Evolutionary conservation across 1,284 basidiomycete genomes (phyloP), one percentile per base, ranked within the genome.

Genomic region (Cerrena zonata): DNA sequence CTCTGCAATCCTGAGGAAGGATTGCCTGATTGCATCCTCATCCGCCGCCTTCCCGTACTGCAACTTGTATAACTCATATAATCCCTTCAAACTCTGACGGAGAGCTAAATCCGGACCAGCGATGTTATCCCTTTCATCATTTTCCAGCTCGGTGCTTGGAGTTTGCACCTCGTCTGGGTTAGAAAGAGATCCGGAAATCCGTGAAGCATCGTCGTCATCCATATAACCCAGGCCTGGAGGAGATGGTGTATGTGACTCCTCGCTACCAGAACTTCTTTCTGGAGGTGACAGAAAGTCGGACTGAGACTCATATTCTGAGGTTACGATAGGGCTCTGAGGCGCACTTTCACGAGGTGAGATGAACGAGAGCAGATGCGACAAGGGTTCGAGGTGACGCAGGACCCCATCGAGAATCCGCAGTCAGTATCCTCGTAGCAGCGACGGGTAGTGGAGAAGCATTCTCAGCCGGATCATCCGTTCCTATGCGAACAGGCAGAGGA

Each of bases 11-110:
- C 60, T 53, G 38, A 67, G 22, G 45, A 69, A 69, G 22, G 57
- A 47, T 18, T 55, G 57, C 50, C 51, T 56, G 24, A 50, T 54
- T 39, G 52, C 56, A 13, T 52, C 53, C 25, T 52, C 55, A 18
- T 48, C 52, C 15, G 37, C 48, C 10, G 27, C 40, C 50, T 52
- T 54, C 56, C 55, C 48, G 36, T 47, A 63, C 7, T 65, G 59
- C 42, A 65, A 55, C 52, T 67, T 74, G 80, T 80, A 84, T 23
- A 84, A 65, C 15, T 61, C 66, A 61, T 76, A 82, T 25, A 82
- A 56, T 5, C 76, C 75, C 38, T 70, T 69, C 42, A 83, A 70
- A 26, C 74, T 69, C 25, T 71, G 68, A 46, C 56, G 67, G 51
- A 70, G 56, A 10, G 65, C 56, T 13, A 54, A 58, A 21, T 34